phyloP scores from a whole-genome alignment of 805 yeast species.

The Metschnikowia shivogae region DNA sequence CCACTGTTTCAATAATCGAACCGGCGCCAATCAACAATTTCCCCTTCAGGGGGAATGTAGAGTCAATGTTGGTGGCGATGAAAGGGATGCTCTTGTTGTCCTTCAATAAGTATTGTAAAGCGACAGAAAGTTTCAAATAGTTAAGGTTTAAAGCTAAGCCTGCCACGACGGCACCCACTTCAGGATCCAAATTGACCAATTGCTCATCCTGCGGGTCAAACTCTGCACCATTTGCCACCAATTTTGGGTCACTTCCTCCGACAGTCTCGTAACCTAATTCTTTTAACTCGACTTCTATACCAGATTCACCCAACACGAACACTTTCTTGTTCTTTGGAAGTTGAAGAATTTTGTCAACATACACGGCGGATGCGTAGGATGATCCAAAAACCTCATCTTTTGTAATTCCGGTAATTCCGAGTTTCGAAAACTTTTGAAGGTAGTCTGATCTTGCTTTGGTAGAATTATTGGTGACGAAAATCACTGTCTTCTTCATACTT shows the following conservation, averaged over 20 bases:
- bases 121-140: conserved; percentile 75
- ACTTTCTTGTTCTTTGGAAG: conserved; percentile 74
- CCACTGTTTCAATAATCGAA: conserved; percentile 73
- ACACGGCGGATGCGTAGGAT: conserved; percentile 87
- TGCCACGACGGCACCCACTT: conserved; percentile 84
- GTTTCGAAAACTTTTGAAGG: conserved; percentile 63
- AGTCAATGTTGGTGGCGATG: conserved; percentile 91
- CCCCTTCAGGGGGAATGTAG: conserved; percentile 90
- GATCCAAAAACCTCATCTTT: conserved; percentile 83
- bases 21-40: conserved; percentile 93
- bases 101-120: conserved; percentile 73
- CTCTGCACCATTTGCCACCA: conserved; percentile 41
- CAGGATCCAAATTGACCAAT: conserved; percentile 57
- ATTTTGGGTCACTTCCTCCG: conserved; percentile 77
- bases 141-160: conserved; percentile 78
- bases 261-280: conserved; percentile 69
- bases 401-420: conserved; percentile 46
- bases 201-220: conserved; percentile 56
- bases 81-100: conserved; percentile 57
- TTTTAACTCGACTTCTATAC: conserved; percentile 74
- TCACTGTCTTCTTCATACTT: conserved; percentile 54
- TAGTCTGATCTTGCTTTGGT: conserved; percentile 83
- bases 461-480: conserved; percentile 94
- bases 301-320: conserved; percentile 86
- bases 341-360: conserved; percentile 69